Conservation (phyloP, 768 basidiomycete species). For the Tricholoma bakamatsutake region DNA sequence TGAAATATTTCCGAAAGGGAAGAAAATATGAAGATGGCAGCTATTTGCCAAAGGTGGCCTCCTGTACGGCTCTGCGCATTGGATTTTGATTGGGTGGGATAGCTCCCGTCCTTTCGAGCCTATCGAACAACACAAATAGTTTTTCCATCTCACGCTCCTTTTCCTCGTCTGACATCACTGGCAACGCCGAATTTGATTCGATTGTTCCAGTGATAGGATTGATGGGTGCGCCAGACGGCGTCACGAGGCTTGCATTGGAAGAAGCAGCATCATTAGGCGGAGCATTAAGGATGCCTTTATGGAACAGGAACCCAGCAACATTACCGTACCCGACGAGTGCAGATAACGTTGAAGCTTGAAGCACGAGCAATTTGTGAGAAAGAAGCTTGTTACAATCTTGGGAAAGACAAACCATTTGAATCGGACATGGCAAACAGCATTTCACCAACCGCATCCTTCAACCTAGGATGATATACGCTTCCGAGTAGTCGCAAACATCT, state of each 20-base stretch:
- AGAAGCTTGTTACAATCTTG: background rate
- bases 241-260: constrained; percentile 27
- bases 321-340: constrained; percentile 90
- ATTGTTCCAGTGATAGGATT: constrained; percentile 86
- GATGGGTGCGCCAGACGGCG: constrained; percentile 41
- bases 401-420: constrained; percentile 46
- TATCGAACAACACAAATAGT: constrained; percentile 86
- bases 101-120: constrained; percentile 74
- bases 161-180: constrained; percentile 89
- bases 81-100: constrained; percentile 63
- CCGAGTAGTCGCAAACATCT: constrained; percentile 71
- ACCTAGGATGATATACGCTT: constrained; percentile 63
- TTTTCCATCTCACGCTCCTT: constrained; percentile 92
- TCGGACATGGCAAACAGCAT: constrained; percentile 82
- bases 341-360: constrained; percentile 59
- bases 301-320: constrained; percentile 90
- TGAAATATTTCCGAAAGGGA: background rate
- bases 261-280: constrained; percentile 34
- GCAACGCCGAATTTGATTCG: constrained; percentile 29
- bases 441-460: constrained; percentile 80
- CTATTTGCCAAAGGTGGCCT: constrained; percentile 12
- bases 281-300: constrained; percentile 74
- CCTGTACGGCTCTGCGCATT: constrained; percentile 59
- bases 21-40: no score
- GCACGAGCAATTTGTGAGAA: background rate